These are phyloP conservation scores for Sanghuangporus sanghuang DNA, from an alignment of 1,284 basidiomycete species.

Conservation along the genomic window DNA sequence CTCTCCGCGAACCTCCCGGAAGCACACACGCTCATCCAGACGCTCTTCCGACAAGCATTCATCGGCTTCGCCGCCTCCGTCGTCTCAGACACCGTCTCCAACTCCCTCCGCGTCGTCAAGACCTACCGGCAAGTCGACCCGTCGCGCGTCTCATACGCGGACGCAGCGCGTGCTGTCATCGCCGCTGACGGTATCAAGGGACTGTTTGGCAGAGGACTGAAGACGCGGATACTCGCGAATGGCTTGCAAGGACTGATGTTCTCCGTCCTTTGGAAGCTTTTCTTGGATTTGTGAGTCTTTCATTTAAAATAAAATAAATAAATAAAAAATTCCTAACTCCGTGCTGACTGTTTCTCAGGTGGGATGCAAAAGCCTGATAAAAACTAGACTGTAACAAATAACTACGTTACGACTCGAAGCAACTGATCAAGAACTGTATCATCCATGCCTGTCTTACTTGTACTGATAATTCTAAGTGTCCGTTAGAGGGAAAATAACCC, in stretches of 20 bases:
- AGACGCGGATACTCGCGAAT: constrained; percentile 80
- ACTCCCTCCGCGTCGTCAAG: constrained; percentile 87
- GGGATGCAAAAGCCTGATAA: constrained; percentile 35
- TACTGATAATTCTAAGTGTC: too few relatives aligned
- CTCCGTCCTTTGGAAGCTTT: constrained; percentile 79
- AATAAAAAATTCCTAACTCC: background rate
- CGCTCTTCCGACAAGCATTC: constrained; percentile 72
- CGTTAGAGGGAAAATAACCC: too few relatives aligned
- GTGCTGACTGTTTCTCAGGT: constrained; percentile 23
- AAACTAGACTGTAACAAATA: background rate
- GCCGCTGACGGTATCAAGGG: constrained; percentile 59
- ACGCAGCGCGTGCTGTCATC: constrained; percentile 64
- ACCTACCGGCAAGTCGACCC: constrained; percentile 88
- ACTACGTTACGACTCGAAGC: too few relatives aligned
- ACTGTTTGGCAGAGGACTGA: constrained; percentile 76
- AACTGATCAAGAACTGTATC: too few relatives aligned
- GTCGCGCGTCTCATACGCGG: constrained; percentile 66
- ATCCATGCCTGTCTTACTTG: too few relatives aligned
- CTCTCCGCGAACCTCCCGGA: constrained; percentile 60
- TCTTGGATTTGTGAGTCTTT: constrained; percentile 72
- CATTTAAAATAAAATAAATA: too few relatives aligned
- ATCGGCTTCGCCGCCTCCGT: constrained; percentile 84
- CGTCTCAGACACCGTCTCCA: constrained; percentile 77
- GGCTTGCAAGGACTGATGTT: constrained; percentile 85
- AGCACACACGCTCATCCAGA: constrained; percentile 47